These are phyloP conservation scores for Leccinum variabile DNA, from an alignment of 1,284 basidiomycete genomes.

Conservation along the genomic window DNA sequence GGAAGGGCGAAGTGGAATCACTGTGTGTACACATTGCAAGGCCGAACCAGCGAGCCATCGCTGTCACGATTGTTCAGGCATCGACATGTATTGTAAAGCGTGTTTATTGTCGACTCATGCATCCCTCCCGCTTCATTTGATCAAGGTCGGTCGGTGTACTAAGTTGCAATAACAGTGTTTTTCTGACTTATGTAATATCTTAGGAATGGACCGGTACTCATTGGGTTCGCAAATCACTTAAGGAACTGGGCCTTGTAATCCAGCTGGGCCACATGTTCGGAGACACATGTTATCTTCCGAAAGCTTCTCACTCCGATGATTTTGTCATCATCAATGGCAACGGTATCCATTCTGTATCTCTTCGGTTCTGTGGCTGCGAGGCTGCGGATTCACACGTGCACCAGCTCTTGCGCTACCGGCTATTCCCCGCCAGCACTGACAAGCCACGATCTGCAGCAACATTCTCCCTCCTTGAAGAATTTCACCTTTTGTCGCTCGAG, in stretches of 20 bases:
- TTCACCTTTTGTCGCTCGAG: constrained; percentile 19
- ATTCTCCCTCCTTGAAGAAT: constrained; percentile 19
- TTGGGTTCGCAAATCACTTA: background rate
- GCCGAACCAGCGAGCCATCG: background rate
- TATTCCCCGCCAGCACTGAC: constrained; percentile 13
- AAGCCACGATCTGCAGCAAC: constrained; percentile 26
- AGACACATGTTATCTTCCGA: background rate
- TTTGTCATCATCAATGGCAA: constrained; percentile 11
- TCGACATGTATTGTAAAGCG: background rate
- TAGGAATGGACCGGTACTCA: constrained; percentile 3
- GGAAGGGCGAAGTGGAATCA: constrained; percentile 6
- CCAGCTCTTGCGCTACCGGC: constrained; percentile 2
- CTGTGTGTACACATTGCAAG: background rate
- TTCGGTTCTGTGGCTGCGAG: constrained; percentile 15
- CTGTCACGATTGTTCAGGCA: constrained; percentile 4
- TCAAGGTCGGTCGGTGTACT: background rate
- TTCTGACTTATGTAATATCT: background rate
- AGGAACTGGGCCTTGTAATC: background rate
- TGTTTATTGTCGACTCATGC: background rate
- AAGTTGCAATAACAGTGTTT: background rate
- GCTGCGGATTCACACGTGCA: background rate
- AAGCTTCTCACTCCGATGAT: background rate
- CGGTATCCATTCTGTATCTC: constrained; percentile 1
- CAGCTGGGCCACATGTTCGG: constrained; percentile 6
- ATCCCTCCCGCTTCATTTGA: background rate